Conservation (phyloP, 345 rosid species). For the Salix arbutifolia region DNA sequence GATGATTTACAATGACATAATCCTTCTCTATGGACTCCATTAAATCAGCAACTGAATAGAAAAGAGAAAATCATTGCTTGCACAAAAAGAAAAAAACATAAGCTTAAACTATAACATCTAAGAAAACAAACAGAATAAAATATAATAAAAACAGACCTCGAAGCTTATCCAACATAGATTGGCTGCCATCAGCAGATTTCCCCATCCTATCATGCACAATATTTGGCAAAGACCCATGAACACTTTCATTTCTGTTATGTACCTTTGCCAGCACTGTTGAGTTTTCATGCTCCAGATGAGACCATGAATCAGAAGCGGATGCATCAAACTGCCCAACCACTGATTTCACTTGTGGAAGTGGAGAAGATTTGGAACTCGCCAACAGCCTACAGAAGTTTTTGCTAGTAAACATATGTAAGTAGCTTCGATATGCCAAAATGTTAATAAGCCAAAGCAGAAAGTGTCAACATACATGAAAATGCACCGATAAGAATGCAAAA, state of each 20-base stretch:
- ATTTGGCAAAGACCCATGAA: conserved; percentile 15
- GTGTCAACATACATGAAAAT: not conserved
- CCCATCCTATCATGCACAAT: conserved; percentile 23
- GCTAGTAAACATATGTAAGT: conserved; percentile 14
- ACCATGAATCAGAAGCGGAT: conserved; percentile 33
- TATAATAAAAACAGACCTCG: conserved; percentile 33
- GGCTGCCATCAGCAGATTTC: conserved; percentile 33
- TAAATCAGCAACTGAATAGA: conserved; percentile 46
- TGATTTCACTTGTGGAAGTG: conserved; percentile 17
- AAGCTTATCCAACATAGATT: conserved; percentile 33
- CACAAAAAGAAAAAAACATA: not conserved
- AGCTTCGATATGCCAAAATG: conserved; percentile 3
- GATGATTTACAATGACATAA: conserved; percentile 63
- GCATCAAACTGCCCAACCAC: conserved; percentile 27
- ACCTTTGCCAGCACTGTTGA: conserved; percentile 5
- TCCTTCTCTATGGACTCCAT: conserved; percentile 67
- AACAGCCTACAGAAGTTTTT: conserved; percentile 40
- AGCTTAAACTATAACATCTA: not conserved
- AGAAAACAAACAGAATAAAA: not conserved
- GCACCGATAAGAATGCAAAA: not conserved
- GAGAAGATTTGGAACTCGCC: conserved; percentile 21
- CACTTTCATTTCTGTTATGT: conserved; percentile 14
- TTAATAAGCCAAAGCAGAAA: not conserved
- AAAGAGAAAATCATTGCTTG: conserved; percentile 18
- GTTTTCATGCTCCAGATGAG: conserved; percentile 27